Percentiles rank a stretch among this genome's conserved stretches.
phyloP scores from a whole-genome alignment of 1,284 basidiomycete genomes.

The Coriolopsis trogii region DNA sequence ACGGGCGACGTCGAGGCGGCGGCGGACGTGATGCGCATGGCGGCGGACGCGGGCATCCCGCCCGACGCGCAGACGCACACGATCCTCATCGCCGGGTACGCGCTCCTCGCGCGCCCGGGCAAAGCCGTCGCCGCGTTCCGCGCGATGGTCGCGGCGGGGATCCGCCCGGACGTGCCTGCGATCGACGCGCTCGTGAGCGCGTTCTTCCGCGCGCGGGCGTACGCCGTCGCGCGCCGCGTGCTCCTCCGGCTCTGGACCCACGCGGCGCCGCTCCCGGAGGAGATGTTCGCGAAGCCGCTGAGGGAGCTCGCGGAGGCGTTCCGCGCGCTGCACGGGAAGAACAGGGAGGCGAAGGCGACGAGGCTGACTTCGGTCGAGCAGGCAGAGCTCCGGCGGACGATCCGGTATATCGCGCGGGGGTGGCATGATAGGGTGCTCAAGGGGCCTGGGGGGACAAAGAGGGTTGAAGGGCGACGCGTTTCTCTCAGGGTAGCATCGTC shows the following conservation, averaged over 20 bases:
- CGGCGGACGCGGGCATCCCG: conserved; percentile 48
- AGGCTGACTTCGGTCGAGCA: conserved; percentile 14
- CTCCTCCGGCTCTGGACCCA: conserved; percentile 66
- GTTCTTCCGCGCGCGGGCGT: conserved; percentile 59
- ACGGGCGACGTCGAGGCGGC: conserved; percentile 58
- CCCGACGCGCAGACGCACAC: conserved; percentile 72
- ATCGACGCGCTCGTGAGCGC: conserved; percentile 72
- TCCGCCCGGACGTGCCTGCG: conserved; percentile 67
- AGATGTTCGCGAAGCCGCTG: conserved; percentile 44
- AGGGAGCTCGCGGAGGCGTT: conserved; percentile 48
- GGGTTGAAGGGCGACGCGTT: no score
- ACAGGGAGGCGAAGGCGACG: conserved; percentile 1
- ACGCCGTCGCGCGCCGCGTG: conserved; percentile 50
- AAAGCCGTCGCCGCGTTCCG: conserved; percentile 58
- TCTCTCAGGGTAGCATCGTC: conserved; percentile 13
- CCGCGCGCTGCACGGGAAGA: conserved; percentile 37
- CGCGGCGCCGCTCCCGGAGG: conserved; percentile 61
- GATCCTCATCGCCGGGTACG: conserved; percentile 69
- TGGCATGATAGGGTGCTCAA: conserved; percentile 10
- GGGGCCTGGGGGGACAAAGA: background rate
- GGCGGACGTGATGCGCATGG: conserved; percentile 52
- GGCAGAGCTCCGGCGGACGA: conserved; percentile 29
- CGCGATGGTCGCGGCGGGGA: conserved; percentile 59
- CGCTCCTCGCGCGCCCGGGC: conserved; percentile 55
- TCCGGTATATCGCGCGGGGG: conserved; percentile 21